phyloP scores from a whole-genome alignment of 2,329 filamentous ascomycete species.

The Neoscytalidium dimidiatum region DNA sequence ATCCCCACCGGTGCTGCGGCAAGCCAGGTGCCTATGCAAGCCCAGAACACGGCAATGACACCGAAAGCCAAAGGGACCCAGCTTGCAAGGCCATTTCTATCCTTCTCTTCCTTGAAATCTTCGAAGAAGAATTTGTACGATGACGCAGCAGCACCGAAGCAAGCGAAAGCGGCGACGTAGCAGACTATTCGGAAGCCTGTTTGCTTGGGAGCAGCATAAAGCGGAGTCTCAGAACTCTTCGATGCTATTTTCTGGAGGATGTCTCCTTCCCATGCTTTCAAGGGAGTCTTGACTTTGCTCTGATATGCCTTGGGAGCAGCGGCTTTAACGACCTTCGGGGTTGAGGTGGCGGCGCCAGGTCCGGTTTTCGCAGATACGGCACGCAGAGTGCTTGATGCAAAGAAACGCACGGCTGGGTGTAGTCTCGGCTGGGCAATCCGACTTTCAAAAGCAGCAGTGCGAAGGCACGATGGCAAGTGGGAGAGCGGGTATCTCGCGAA shows the following conservation, averaged over 20 bases:
- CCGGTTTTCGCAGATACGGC: neutral
- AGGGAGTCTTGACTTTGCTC: neutral
- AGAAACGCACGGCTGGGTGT: neutral
- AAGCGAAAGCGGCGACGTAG: constrained; percentile 4
- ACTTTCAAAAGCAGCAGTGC: neutral
- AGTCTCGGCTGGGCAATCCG: neutral
- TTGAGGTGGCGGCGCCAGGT: neutral
- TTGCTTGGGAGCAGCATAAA: constrained; percentile 15
- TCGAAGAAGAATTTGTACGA: constrained; percentile 7
- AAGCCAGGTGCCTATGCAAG: constrained; percentile 10
- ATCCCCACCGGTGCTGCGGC: neutral
- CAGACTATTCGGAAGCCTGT: constrained; percentile 1
- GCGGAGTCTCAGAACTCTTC: neutral
- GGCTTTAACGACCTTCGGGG: neutral
- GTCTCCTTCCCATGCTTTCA: neutral
- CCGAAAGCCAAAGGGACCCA: constrained; percentile 12
- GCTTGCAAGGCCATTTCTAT: neutral
- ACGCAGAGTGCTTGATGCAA: neutral
- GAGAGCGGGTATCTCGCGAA: neutral
- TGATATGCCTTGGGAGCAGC: neutral
- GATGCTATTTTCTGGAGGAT: neutral
- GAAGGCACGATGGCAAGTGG: neutral
- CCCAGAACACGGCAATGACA: constrained; percentile 14
- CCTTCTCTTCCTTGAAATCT: neutral
- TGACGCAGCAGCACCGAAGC: constrained; percentile 2